Conservation (phyloP, 352 stramenopile genomes). For the Phytophthora sansomeana region DNA sequence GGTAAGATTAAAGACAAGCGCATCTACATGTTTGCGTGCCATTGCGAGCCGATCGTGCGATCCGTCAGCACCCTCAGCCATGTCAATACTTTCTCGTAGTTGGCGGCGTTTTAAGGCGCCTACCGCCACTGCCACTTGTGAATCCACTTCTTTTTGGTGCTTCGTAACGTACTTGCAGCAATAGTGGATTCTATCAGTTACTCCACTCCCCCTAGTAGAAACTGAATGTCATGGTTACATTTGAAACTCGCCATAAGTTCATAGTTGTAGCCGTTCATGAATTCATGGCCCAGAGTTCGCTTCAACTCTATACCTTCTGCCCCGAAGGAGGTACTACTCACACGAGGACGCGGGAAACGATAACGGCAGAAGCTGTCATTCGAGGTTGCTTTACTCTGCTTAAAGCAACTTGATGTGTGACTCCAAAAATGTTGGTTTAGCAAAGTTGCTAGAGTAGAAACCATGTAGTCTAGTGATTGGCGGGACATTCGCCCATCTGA, state of each 20-base stretch:
- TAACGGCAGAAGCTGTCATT: not conserved
- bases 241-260: no score
- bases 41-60: not conserved
- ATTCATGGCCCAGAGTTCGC: no score
- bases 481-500: no score
- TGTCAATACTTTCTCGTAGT: not conserved
- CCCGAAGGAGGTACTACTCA: no score
- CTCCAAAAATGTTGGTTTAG: not conserved
- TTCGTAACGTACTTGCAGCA: not conserved
- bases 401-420: not conserved
- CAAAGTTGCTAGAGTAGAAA: not conserved
- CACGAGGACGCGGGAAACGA: not conserved
- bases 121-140: not conserved
- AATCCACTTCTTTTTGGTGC: not conserved
- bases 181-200: not conserved
- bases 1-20: not conserved
- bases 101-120: not conserved
- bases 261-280: no score
- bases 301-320: no score
- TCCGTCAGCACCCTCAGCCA: not conserved
- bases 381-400: not conserved
- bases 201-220: no score
- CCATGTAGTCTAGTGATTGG: no score
- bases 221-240: conserved; percentile 1
- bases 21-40: not conserved